A percentile compares a stretch with the other conserved stretches of the same genome.
phyloP scores from a whole-genome alignment of 306 rosid species.

The Dryas octopetala region DNA sequence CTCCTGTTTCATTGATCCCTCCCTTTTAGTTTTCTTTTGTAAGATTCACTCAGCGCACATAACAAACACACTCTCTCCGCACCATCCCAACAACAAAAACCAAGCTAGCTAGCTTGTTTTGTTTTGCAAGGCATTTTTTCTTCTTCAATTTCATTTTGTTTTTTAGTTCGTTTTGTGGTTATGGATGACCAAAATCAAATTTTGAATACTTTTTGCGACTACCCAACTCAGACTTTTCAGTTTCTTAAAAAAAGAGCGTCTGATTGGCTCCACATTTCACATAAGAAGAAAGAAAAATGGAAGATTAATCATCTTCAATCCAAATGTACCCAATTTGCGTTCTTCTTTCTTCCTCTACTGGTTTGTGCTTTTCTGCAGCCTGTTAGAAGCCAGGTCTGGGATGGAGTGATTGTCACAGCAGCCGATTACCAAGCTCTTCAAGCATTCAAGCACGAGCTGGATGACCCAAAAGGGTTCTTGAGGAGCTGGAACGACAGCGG shows the following conservation, averaged over 20 bases:
- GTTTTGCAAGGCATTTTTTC: background rate
- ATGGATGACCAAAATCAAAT: conserved; percentile 28
- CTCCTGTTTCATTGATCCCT: conserved; percentile 25
- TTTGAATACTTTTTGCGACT: conserved; percentile 10
- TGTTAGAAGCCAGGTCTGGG: conserved; percentile 56
- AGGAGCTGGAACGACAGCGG: conserved; percentile 85
- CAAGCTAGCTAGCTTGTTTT: background rate
- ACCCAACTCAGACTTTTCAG: conserved; percentile 30
- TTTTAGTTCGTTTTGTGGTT: background rate
- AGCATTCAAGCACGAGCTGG: conserved; percentile 76
- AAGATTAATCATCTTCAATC: conserved; percentile 5
- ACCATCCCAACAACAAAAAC: background rate
- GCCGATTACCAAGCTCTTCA: conserved; percentile 75
- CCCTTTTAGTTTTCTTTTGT: background rate
- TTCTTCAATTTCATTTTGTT: background rate
- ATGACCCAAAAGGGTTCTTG: conserved; percentile 77
- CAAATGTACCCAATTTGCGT: background rate
- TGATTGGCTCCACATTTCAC: conserved; percentile 30
- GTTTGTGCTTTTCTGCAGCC: conserved; percentile 24
- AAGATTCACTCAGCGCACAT: no score
- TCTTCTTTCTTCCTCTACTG: conserved; percentile 35
- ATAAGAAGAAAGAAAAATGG: conserved; percentile 46
- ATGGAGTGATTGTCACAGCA: conserved; percentile 76
- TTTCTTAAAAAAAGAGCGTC: conserved; percentile 5
- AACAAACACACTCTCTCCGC: background rate